Conservation (phyloP, 352 stramenopile species). For the Phytophthora capsici region DNA sequence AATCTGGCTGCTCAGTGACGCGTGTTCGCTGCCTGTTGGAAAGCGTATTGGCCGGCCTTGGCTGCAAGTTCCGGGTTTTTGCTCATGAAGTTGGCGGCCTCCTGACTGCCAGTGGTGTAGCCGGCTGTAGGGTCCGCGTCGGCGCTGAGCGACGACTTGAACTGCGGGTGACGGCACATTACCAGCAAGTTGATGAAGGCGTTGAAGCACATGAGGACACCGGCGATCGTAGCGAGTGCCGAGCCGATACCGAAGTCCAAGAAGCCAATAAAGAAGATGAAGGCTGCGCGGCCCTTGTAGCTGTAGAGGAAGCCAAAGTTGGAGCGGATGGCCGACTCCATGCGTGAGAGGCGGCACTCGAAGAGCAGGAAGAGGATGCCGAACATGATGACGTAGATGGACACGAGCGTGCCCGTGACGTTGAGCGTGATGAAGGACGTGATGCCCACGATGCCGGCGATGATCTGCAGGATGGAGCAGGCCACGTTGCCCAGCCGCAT, state of each 20-base stretch:
- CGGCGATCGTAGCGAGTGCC: conserved; percentile 73
- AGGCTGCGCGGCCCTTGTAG: conserved; percentile 85
- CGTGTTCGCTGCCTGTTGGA: conserved; percentile 56
- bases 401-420: conserved; percentile 88
- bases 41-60: conserved; percentile 82
- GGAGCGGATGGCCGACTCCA: conserved; percentile 80
- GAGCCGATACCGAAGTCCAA: conserved; percentile 89
- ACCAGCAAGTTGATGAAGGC: conserved; percentile 88
- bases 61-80: conserved; percentile 80
- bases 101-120: conserved; percentile 85
- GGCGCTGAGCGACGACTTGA: conserved; percentile 79
- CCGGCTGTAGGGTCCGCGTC: conserved; percentile 77
- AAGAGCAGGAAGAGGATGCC: conserved; percentile 88
- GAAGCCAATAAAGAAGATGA: conserved; percentile 92
- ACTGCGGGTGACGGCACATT: conserved; percentile 88
- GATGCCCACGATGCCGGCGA: conserved; percentile 82
- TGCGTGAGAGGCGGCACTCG: conserved; percentile 87
- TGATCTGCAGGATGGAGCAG: conserved; percentile 86
- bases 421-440: conserved; percentile 91
- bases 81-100: conserved; percentile 82
- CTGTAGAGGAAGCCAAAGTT: conserved; percentile 91
- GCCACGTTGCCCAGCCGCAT: conserved; percentile 87
- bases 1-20: conserved; percentile 27
- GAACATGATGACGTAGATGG: conserved; percentile 92
- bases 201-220: conserved; percentile 87